Evolutionary conservation across 2,329 filamentous ascomycete genomes (phyloP), one percentile per base, ranked within the genome.

Genomic region (Cercospora citrullina): DNA sequence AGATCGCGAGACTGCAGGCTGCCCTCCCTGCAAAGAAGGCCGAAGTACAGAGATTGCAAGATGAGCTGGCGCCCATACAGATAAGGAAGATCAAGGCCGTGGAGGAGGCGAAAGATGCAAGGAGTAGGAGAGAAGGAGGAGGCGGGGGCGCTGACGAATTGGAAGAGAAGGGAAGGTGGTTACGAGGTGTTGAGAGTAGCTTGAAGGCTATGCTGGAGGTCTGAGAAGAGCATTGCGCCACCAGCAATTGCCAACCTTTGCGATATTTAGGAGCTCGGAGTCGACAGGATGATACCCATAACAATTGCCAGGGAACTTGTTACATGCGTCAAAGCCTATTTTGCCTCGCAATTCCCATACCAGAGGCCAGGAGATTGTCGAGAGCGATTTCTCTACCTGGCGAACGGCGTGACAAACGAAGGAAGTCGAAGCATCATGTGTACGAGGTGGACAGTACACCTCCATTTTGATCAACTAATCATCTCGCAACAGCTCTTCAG

Each of bases 111-210:
- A 86, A 84, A 72, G 91, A 94, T 74, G 91, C 91, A 12, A 86
- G 85, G 77, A 83, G 87, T 75, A 85, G 90, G 73, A 90, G 89
- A 77, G 90, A 92, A 74, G 78, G 84, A 5, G 90, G 89, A 5
- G 62, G 48, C 2, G 87, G 89, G 48, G 87, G 87, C 16, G 86
- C 88, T 51, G 91, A 93, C 73, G 90, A 94, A 74, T 78, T 93
- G 33, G 91, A 94, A 77, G 89, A 91, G 78, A 85, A 88, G 73
- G 91, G 90, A 5, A 83, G 91, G 72, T 94, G 91, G 91, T 88
- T 89, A 80, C 86, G 87, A 72, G 89, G 89, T 18, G 88, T 87
- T n/a, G 90, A 93, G 75, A 80, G 82, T 8, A 85, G 80, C 14
- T 77, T 93, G 77, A 87, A 81, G 75, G 84, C 86, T 67, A 87